Evolutionary conservation across 768 basidiomycete species (phyloP).

Genomic region (Termitomyces sp.): DNA sequence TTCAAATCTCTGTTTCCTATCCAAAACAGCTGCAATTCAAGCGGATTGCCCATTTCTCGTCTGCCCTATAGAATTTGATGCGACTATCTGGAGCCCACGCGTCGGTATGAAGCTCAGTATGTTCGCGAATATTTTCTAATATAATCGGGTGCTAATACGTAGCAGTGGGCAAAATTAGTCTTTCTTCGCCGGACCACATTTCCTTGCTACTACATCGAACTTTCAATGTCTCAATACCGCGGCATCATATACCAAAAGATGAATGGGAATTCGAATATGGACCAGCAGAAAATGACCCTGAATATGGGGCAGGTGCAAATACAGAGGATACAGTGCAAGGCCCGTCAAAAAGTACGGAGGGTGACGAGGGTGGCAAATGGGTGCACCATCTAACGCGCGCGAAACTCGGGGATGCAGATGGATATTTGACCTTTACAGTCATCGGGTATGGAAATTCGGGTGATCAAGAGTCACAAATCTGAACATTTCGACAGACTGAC

Average conservation of each 20-base stretch:
- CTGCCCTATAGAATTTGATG: slow-evolving; percentile 74
- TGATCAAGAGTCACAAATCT: slow-evolving; percentile 10
- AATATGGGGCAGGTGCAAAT: slow-evolving; percentile 47
- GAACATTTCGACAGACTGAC: slow-evolving; percentile 54
- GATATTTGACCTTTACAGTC: slow-evolving; percentile 79
- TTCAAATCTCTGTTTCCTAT: slow-evolving; percentile 70
- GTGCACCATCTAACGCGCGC: slow-evolving; percentile 69
- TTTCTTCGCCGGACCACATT: slow-evolving; percentile 91
- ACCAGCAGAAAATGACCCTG: slow-evolving; percentile 76
- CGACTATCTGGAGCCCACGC: slow-evolving; percentile 85
- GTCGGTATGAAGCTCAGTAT: slow-evolving; percentile 79
- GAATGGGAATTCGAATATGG: slow-evolving; percentile 87
- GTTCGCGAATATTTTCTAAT: slow-evolving; percentile 21
- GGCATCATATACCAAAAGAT: slow-evolving; percentile 82
- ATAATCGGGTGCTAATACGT: slow-evolving; percentile 5
- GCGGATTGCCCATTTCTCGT: slow-evolving; percentile 86
- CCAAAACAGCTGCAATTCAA: slow-evolving; percentile 63
- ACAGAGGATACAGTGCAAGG: slow-evolving; percentile 25
- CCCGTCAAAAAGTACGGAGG: slow-evolving; percentile 26
- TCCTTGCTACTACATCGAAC: slow-evolving; percentile 87
- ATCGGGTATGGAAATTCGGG: slow-evolving; percentile 62
- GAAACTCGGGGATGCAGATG: slow-evolving; percentile 64
- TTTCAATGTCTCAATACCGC: slow-evolving; percentile 94
- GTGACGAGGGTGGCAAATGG: slow-evolving; percentile 71
- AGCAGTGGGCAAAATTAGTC: slow-evolving; percentile 79